phyloP scores from a whole-genome alignment of 345 rosid genomes.

The Draba incana region DNA sequence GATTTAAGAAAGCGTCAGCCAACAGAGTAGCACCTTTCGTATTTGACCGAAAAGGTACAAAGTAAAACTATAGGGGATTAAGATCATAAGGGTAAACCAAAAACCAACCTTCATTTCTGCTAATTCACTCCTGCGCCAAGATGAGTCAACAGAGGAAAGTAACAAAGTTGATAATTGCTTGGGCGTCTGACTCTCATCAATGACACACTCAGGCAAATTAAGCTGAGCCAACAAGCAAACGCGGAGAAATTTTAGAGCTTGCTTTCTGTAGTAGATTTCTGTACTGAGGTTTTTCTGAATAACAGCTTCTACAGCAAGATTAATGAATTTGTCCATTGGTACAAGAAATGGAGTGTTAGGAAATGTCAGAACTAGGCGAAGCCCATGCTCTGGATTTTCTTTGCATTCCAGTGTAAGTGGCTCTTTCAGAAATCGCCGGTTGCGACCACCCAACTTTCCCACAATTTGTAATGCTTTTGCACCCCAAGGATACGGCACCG shows the following conservation, averaged over 20 bases:
- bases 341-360: constrained; percentile 97
- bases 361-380: constrained; percentile 92
- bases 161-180: constrained; percentile 65
- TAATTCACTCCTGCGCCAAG: constrained; percentile 74
- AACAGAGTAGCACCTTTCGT: constrained; percentile 16
- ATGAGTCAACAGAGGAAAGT: constrained; percentile 68
- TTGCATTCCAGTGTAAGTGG: constrained; percentile 97
- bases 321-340: constrained; percentile 88
- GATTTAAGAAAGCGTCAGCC: constrained; percentile 10
- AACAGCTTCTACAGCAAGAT: constrained; percentile 91
- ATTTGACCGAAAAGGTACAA: constrained; percentile 9
- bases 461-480: constrained; percentile 89
- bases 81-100: constrained; percentile 11
- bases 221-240: constrained; percentile 95
- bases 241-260: constrained; percentile 82
- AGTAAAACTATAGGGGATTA: constrained; percentile 8
- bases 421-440: constrained; percentile 93
- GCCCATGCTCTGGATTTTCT: constrained; percentile 97
- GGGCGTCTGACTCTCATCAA: constrained; percentile 66
- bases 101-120: constrained; percentile 76
- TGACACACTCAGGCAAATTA: constrained; percentile 80
- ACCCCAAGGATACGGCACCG: constrained; percentile 94
- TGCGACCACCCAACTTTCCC: constrained; percentile 98
- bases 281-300: constrained; percentile 59
- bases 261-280: constrained; percentile 77